Conservation (phyloP, 2,329 filamentous ascomycete genomes). For the Penicillium sp. region DNA sequence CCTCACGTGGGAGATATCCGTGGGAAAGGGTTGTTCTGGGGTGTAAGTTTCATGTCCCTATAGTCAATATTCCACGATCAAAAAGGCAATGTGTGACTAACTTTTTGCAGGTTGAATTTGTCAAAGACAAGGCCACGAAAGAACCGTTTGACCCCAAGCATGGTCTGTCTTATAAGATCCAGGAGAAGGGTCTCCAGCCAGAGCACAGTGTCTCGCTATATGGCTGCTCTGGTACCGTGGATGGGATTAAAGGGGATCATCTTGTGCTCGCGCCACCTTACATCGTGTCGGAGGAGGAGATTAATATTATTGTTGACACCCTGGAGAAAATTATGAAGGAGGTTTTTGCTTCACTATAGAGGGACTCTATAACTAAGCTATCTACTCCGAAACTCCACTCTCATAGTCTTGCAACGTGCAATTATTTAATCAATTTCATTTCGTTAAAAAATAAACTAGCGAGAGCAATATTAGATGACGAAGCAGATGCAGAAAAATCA, state of each 20-base stretch:
- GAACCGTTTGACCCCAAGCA: slow-evolving; percentile 50
- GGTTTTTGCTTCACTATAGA: slow-evolving; percentile 37
- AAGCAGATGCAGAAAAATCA: background rate
- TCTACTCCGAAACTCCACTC: background rate
- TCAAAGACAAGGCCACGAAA: slow-evolving; percentile 54
- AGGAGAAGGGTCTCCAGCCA: slow-evolving; percentile 48
- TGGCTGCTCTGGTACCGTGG: slow-evolving; percentile 60
- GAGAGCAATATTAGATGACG: background rate
- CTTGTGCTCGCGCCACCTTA: slow-evolving; percentile 68
- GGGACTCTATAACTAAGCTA: background rate
- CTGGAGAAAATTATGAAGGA: slow-evolving; percentile 53
- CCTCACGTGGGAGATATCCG: slow-evolving; percentile 57
- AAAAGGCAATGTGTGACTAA: background rate
- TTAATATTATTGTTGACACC: slow-evolving; percentile 55
- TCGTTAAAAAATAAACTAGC: background rate
- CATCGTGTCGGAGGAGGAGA: slow-evolving; percentile 57
- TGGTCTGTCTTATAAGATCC: slow-evolving; percentile 49
- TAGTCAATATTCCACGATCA: background rate
- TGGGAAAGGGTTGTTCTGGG: slow-evolving; percentile 59
- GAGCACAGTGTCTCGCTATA: slow-evolving; percentile 59
- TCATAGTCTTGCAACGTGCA: background rate
- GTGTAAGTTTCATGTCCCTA: slow-evolving; percentile 42
- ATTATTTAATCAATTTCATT: background rate
- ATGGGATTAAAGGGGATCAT: slow-evolving; percentile 63
- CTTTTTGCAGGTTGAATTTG: slow-evolving; percentile 52